Evolutionary conservation across 148 eudicot species (phyloP), one percentile per base, ranked within the genome.

Genomic region (Gaultheria prostrata): DNA sequence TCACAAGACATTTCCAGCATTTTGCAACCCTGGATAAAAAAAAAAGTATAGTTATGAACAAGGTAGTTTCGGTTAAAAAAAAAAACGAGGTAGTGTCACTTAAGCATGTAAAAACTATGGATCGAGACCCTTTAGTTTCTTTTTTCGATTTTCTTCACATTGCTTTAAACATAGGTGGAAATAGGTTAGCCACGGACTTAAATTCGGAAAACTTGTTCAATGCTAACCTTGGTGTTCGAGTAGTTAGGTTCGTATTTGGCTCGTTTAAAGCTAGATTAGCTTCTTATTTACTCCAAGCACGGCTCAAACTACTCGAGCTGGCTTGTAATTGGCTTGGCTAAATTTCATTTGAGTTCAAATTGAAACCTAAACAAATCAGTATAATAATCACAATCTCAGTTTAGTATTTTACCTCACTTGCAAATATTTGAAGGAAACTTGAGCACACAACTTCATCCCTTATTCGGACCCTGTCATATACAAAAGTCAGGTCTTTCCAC

Each of bases 1-100:
- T 89, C 90, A 81, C 95, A 92, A 33, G 89, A 69, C 90, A 92
- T 91, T 82, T 91, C 92, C 88, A 92, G 57, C 95, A 92, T 89
- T 80, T 86, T 89, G 88, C 95, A 92, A 51, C 94, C 94, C 92
- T 92, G 88, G 54, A 81, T 79, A 15, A 63, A 78, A 43, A 18
- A 54, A 8, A 0, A 0, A 67, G 6, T 39, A 39, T 7, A 0
- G 13, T 28, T 13, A 67, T 67, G 39, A 35, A 56, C 61, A 6
- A 14, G 26, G 10, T 28, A 30, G 13, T 9, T 17, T 18, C 17
- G 14, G 43, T 13, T 50, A 50, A 50, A 2, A 49, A 49, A 1
- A 50, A 2, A 10, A 9, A 54, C n/a, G 4, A 26, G 24, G 21
- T 46, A 13, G 49, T 9, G 6, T 7, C 28, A 45, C 4, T 9